Percentiles rank a stretch among this genome's conserved stretches.
Evolutionary conservation across 2,329 filamentous ascomycete genomes (phyloP).

Genomic region (Monosporascus sp.): DNA sequence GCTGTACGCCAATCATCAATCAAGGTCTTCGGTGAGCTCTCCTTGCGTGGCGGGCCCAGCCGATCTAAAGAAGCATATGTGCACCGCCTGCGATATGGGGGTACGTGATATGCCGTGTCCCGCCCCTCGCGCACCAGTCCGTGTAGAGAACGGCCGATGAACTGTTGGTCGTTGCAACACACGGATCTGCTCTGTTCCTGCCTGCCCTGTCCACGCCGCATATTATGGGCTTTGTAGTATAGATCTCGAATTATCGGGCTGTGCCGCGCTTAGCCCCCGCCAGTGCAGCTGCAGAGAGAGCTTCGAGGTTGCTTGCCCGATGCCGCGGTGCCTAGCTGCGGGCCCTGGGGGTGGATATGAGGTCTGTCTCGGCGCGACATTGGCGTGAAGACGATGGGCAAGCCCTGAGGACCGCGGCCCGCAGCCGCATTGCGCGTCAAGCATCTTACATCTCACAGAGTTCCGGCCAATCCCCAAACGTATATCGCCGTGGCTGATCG

Average conservation of each 20-base stretch:
- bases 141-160: neutral
- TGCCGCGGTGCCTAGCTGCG: neutral
- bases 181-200: neutral
- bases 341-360: neutral
- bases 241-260: constrained; percentile 12
- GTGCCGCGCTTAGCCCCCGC: constrained; percentile 19
- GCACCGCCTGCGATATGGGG: too few relatives aligned
- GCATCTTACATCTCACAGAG: neutral
- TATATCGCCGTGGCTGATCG: neutral
- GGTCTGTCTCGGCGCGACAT: neutral
- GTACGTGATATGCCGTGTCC: neutral
- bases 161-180: neutral
- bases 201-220: constrained; percentile 5
- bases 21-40: neutral
- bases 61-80: neutral
- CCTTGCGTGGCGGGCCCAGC: neutral
- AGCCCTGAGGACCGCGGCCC: neutral
- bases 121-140: neutral
- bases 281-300: neutral
- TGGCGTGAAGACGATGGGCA: neutral
- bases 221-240: constrained; percentile 2
- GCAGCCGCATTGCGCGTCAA: neutral
- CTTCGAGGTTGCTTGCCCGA: constrained; percentile 1
- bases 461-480: neutral
- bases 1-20: neutral